Evolutionary conservation across 306 rosid genomes (phyloP), one percentile per base, ranked within the genome.

Genomic region (Astragalus membranaceus): DNA sequence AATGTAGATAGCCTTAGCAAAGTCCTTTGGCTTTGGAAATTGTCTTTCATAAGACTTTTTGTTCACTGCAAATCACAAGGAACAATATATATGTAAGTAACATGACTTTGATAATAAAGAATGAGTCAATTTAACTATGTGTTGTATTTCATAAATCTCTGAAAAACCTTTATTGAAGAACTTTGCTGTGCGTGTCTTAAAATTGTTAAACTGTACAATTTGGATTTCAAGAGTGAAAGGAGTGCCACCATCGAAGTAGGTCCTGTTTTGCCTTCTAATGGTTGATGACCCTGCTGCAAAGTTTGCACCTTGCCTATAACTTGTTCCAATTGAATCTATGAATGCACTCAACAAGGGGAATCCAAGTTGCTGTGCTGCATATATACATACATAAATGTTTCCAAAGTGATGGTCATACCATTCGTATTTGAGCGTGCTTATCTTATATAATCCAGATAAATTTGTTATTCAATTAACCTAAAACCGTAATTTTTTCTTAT

Each of bases 261-360:
- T 83, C 53, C 33, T 91, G 41, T 92, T 86, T 41, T 77, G 84
- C 8, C 78, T 52, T 80, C 85, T 66, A 15, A 89, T 79, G 7
- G 91, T 92, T 32, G 95, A 64, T 67, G 96, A 87, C 23, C 95
- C 92, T 9, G 89, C 85, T 0, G 92, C 98, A n/a, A 92, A 92
- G 69, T 92, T 92, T 1, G 96, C 98, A 13, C 96, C 96, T 0
- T 86, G 83, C n/a, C 84, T 61, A 33, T 86, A 92, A 47, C 76
- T 92, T 44, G 96, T 55, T 53, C 89, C 95, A 2, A 92, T 56
- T 29, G 98, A 92, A 69, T 92, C 81, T 33, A 92, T 56, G 63
- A 88, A 89, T 5, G 98, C 78, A 35, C 81, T 82, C 79, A 92
- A 47, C 47, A 50, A 73, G 5, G 92, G 87, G 50, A 89, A 61